Evolutionary conservation across 257 asterid genomes (phyloP), one percentile per base, ranked within the genome.

Genomic region (Phtheirospermum japonicum): DNA sequence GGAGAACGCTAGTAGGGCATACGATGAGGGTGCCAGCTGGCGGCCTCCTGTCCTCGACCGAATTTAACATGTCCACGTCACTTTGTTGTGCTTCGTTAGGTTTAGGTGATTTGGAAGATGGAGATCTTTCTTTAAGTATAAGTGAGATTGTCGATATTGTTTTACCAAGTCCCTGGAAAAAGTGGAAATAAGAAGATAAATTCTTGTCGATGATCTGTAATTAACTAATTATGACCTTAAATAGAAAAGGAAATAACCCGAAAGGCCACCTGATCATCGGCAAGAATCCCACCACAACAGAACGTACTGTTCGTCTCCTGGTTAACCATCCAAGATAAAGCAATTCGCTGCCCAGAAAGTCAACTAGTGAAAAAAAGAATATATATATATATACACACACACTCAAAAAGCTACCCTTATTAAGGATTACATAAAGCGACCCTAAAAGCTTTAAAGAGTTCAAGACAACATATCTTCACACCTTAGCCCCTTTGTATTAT

Each of bases 251-350:
- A 60, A 71, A n/a, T n/a, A 54, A 18, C n/a, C 55, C 58, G 14
- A 32, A 70, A 30, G 32, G 56, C 56, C 63, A 92, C 99, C 97
- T 92, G 99, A 81, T 92, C 99, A 61, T 92, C 99, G 0, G 99
- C 99, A 68, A 92, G 99, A 80, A 92, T 85, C 66, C 99, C 99
- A 51, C 99, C 99, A 76, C 89, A 80, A 73, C 99, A 92, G 71
- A 83, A 83, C 39, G 77, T 76, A 74, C 82, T 76, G 14, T 72
- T 80, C 4, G 85, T 92, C 88, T 92, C 99, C 76, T 86, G 85
- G 81, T 85, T 85, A 52, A 85, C 89, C 99, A 92, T 92, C 99
- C 99, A 92, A 70, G 85, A 83, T 66, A 92, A 82, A 70, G 99
- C 99, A 76, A 92, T 83, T 58, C 96, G 80, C 99, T 92, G 87